Evolutionary conservation across 208 protist species (phyloP).

Genomic region (Trypanosoma cruzi): DNA sequence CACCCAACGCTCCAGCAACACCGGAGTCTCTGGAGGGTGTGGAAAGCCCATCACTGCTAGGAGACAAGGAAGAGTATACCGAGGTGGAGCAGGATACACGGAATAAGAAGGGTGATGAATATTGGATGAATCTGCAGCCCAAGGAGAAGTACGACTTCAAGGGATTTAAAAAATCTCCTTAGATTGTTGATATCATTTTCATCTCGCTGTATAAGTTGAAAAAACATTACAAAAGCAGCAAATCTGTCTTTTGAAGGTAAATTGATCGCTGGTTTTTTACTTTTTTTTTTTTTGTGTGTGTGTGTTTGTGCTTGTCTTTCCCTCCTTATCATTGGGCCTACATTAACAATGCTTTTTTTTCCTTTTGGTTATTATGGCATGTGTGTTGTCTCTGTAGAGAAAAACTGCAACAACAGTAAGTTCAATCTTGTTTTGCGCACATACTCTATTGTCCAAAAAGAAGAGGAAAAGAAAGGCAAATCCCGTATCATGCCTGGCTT

Average conservation of each 20-base stretch:
- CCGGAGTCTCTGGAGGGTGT: constrained; percentile 38
- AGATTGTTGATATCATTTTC: not conserved
- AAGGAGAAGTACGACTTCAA: constrained; percentile 92
- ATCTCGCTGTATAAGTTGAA: not conserved
- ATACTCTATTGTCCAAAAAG: not conserved
- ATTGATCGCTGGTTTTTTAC: not conserved
- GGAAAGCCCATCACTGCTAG: constrained; percentile 42
- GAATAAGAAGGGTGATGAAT: constrained; percentile 92
- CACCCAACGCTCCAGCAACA: constrained; percentile 75
- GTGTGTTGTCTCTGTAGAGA: not conserved
- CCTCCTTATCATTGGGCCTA: too few relatives aligned
- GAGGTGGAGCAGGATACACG: constrained; percentile 79
- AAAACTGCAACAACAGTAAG: not conserved
- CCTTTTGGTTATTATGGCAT: not conserved
- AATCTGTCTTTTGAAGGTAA: not conserved
- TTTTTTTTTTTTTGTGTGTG: constrained; percentile 1
- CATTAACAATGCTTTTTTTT: too few relatives aligned
- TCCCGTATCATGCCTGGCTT: constrained; percentile 83
- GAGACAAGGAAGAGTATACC: constrained; percentile 63
- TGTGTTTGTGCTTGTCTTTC: not conserved
- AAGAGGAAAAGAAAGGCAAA: constrained; percentile 6
- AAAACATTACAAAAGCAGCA: not conserved
- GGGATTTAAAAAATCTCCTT: constrained; percentile 89
- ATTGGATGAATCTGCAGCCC: constrained; percentile 93
- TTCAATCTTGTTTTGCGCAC: not conserved